Evolutionary conservation across 1,284 basidiomycete species (phyloP), one percentile per base, ranked within the genome.

Genomic region (Malassezia dermatis): DNA sequence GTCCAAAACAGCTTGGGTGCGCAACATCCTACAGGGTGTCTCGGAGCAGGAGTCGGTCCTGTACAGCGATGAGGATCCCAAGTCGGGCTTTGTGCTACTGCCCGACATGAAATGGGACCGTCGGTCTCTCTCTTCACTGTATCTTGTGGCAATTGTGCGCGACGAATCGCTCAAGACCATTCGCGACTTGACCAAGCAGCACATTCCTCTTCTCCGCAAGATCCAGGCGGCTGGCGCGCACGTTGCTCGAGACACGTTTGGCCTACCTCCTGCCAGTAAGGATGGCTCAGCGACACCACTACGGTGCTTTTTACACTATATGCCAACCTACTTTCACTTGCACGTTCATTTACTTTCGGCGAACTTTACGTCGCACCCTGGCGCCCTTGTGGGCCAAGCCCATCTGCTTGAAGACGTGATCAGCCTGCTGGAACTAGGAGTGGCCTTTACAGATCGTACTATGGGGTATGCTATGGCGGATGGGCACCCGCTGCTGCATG

Each of bases 351-450:
- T 96, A 50, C 86, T 93, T 7, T 85, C 82, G 7, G 55, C 63
- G 3, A 63, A 72, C 51, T 64, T 57, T 49, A 54, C 57, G 5
- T 61, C 63, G 1, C 66, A 70, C 45, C 65, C 69, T 8, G 71
- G 66, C 13, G 64, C 66, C 19, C 78, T 82, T 0, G 86, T 89
- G 0, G 93, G 90, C 0, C 89, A 93, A 72, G 89, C 91, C 0
- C 89, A 95, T 76, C 78, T 96, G 15, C 78, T 98, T 4, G 91
- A 95, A 67, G 89, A 96, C 73, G 76, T 96, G 39, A 89, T 96
- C 56, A 69, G 75, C 51, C 52, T 69, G 46, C 68, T 76, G 28
- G 72, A 88, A 82, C 79, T 88, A 26, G 84, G 87, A 21, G 63
- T 70, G 17, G 59, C 69, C 46, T 80, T 88, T 53, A 79, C 84